These are phyloP conservation scores for Ormosia semicastrata DNA, from an alignment of 306 rosid species.

Conservation along the genomic window DNA sequence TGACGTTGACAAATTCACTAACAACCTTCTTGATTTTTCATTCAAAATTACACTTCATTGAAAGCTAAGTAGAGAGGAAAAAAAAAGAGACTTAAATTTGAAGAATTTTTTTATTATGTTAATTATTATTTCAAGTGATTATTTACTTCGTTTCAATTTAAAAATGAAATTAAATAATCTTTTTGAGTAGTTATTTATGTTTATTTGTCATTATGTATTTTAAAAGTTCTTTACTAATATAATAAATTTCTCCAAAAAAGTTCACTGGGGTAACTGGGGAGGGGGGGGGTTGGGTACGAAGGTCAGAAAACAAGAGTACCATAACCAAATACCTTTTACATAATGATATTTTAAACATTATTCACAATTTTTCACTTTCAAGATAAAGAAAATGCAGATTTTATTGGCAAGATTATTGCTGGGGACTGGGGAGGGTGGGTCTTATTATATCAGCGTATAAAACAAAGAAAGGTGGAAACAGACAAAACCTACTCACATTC, in stretches of 20 bases:
- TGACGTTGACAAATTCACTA: conserved; percentile 30
- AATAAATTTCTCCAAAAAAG: no score
- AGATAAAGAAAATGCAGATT: no score
- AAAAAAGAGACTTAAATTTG: neutral
- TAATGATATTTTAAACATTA: no score
- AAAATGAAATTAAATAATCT: no score
- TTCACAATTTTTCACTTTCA: no score
- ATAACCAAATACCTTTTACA: neutral
- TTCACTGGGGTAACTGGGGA: neutral
- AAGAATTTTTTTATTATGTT: no score
- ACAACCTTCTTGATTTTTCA: neutral
- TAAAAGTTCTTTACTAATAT: no score
- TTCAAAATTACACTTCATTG: neutral
- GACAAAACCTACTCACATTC: no score
- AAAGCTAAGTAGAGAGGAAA: neutral
- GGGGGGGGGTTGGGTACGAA: neutral
- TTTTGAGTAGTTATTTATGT: no score
- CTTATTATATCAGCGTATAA: neutral
- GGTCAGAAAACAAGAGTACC: neutral
- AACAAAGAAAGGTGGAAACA: neutral
- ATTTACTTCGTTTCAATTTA: neutral
- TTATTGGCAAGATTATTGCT: no score
- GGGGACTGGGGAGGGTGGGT: neutral
- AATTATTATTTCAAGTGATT: neutral
- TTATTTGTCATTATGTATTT: no score